phyloP scores from a whole-genome alignment of 2,329 filamentous ascomycete species.

The Myrmaecium sp. region DNA sequence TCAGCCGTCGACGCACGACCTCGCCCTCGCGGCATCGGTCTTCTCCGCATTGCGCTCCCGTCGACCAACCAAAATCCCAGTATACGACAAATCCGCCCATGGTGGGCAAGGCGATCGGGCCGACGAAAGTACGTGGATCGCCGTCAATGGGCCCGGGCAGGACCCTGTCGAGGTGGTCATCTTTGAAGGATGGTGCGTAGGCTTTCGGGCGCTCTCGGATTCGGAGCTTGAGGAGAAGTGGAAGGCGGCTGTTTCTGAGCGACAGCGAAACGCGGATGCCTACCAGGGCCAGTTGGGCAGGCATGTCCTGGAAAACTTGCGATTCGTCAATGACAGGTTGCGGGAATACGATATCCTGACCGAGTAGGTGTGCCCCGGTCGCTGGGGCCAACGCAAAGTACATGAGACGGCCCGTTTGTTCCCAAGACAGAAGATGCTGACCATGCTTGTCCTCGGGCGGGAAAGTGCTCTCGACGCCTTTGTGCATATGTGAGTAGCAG shows the following conservation, averaged over 20 bases:
- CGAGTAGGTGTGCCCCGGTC: conserved; percentile 18
- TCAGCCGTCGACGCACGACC: conserved; percentile 71
- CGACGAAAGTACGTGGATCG: conserved; percentile 43
- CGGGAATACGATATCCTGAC: conserved; percentile 41
- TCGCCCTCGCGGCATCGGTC: conserved; percentile 44
- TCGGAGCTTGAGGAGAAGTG: conserved; percentile 38
- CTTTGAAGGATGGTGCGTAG: conserved; percentile 84
- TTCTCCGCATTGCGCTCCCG: conserved; percentile 41
- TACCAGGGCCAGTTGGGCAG: conserved; percentile 33
- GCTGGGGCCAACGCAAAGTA: too few species aligned
- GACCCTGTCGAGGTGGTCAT: conserved; percentile 48
- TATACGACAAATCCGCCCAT: conserved; percentile 72
- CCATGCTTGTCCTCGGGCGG: too few species aligned
- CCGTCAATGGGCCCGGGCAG: conserved; percentile 38
- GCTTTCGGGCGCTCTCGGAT: conserved; percentile 51
- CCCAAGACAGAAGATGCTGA: too few species aligned
- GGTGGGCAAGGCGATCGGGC: conserved; percentile 60
- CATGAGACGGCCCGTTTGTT: too few species aligned
- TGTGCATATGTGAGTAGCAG: conserved; percentile 37
- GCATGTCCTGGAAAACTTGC: conserved; percentile 35
- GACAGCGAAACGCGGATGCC: conserved; percentile 25
- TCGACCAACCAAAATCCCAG: conserved; percentile 44
- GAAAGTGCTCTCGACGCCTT: conserved; percentile 38
- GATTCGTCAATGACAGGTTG: conserved; percentile 41
- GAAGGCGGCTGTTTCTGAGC: conserved; percentile 22